Evolutionary conservation across 1,139 yeast genomes (phyloP).

Genomic region (Geotrichum cucujoidarum): DNA sequence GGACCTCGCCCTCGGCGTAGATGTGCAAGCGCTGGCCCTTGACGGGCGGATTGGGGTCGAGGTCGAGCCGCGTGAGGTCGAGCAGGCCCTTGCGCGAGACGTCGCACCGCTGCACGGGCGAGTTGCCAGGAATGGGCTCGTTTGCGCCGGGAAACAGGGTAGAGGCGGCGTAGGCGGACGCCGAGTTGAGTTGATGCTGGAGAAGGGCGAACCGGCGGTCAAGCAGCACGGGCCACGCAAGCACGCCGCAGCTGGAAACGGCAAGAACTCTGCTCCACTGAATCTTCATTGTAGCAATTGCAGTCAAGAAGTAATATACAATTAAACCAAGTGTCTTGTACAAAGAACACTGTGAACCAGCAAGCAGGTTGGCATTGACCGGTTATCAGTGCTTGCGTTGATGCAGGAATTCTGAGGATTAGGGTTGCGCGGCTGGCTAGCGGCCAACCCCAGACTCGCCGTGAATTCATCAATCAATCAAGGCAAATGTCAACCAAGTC

Average conservation of each 20-base stretch:
- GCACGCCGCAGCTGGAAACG: no score
- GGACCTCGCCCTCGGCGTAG: constrained; percentile 61
- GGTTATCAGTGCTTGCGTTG: no score
- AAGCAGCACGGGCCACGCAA: no score
- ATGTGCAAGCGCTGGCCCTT: constrained; percentile 78
- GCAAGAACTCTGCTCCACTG: no score
- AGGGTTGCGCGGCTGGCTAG: no score
- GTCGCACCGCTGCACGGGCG: constrained; percentile 80
- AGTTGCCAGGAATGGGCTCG: constrained; percentile 68
- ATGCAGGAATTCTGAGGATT: no score
- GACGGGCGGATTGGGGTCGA: constrained; percentile 82
- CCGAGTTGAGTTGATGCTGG: no score
- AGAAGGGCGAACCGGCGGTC: no score
- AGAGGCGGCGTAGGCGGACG: not conserved
- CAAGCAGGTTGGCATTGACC: no score
- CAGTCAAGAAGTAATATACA: not conserved
- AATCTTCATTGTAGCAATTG: not conserved
- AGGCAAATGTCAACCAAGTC: not conserved
- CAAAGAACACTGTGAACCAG: not conserved
- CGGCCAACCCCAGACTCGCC: no score
- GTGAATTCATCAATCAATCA: not conserved
- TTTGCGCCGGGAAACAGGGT: constrained; percentile 13
- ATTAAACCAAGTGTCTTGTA: not conserved
- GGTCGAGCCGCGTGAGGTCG: constrained; percentile 51
- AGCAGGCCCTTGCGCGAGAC: constrained; percentile 56